Evolutionary conservation across 306 rosid species (phyloP).

Genomic region (Comarum palustre): DNA sequence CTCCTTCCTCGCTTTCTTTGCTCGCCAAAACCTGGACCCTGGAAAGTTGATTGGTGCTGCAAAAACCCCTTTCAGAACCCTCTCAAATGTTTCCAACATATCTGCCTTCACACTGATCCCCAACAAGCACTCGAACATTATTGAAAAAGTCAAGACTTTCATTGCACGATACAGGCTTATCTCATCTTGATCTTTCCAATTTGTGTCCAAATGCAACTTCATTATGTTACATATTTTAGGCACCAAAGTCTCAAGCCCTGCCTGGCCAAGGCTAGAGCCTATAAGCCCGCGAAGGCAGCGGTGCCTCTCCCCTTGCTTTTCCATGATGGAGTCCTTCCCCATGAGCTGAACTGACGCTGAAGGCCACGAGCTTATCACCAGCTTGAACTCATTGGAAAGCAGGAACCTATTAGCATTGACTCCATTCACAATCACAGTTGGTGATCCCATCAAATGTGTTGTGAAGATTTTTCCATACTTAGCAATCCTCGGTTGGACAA

Average conservation of each 20-base stretch:
- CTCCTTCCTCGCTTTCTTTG: conserved; percentile 65
- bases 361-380: conserved; percentile 89
- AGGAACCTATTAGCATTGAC: conserved; percentile 66
- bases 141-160: conserved; percentile 47
- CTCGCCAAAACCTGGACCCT: conserved; percentile 59
- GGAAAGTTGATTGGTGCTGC: conserved; percentile 44
- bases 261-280: conserved; percentile 41
- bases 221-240: conserved; percentile 52
- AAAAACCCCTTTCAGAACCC: conserved; percentile 71
- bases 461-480: conserved; percentile 67
- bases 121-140: conserved; percentile 67
- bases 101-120: conserved; percentile 61
- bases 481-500: conserved; percentile 43
- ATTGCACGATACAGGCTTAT: conserved; percentile 54
- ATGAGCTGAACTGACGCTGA: conserved; percentile 73
- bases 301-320: conserved; percentile 64
- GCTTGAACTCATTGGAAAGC: conserved; percentile 74
- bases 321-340: conserved; percentile 80
- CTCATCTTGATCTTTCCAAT: conserved; percentile 47
- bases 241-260: conserved; percentile 52
- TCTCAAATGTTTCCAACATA: conserved; percentile 60
- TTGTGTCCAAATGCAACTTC: conserved; percentile 32
- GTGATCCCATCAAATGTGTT: conserved; percentile 78
- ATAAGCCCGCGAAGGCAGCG: conserved; percentile 53
- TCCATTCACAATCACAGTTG: conserved; percentile 74